Evolutionary conservation across 2,329 filamentous ascomycete species (phyloP).

Genomic region (Falciphora oryzae): DNA sequence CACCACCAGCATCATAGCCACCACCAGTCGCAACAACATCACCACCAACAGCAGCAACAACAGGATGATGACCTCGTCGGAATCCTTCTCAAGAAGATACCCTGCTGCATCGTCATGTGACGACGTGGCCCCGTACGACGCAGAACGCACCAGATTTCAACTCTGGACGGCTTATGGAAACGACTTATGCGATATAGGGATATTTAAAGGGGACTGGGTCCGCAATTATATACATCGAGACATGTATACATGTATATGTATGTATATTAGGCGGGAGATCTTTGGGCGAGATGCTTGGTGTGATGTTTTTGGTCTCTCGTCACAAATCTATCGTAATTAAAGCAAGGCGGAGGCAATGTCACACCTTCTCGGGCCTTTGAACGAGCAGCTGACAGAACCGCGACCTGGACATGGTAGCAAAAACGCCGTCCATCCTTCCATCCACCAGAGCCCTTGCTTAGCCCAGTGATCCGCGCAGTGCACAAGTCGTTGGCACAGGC

Average conservation of each 20-base stretch:
- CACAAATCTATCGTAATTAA: background rate
- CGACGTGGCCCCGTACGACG: background rate
- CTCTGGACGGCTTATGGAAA: background rate
- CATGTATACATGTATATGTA: background rate
- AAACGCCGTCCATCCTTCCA: background rate
- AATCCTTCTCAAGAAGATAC: conserved; percentile 58
- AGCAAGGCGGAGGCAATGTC: background rate
- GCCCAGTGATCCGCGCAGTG: too few species aligned
- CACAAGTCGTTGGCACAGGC: background rate
- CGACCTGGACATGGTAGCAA: background rate
- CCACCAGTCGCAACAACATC: conserved; percentile 13
- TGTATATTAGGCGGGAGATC: too few species aligned
- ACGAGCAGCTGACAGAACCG: background rate
- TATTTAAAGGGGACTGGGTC: background rate
- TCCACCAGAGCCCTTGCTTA: background rate
- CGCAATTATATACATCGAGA: background rate
- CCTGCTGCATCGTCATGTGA: conserved; percentile 75
- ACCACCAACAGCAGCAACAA: conserved; percentile 40
- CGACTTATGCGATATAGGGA: background rate
- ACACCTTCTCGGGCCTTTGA: background rate
- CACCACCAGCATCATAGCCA: conserved; percentile 29
- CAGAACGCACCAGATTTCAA: background rate
- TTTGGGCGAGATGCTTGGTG: background rate
- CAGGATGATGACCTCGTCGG: conserved; percentile 53
- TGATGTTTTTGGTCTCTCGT: conserved; percentile 3